phyloP scores from a whole-genome alignment of 306 rosid genomes.

The Alnus glutinosa region DNA sequence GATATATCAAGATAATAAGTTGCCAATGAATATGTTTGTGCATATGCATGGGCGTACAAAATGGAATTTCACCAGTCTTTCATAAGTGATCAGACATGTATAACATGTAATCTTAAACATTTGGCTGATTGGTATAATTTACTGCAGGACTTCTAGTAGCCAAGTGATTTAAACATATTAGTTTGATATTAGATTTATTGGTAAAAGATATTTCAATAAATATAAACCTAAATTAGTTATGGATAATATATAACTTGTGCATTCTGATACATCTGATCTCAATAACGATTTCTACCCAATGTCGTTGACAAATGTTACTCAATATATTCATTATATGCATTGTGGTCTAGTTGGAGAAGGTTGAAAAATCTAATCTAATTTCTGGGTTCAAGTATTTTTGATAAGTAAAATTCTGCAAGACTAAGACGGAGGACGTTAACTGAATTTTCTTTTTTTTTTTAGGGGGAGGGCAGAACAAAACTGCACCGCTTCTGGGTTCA shows the following conservation, averaged over 20 bases:
- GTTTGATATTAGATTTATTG: neutral
- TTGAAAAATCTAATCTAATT: conserved; percentile 3
- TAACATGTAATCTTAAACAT: neutral
- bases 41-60: neutral
- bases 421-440: too few species aligned
- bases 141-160: neutral
- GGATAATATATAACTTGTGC: neutral
- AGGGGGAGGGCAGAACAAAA: too few species aligned
- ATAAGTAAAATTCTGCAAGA: too few species aligned
- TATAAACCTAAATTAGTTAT: neutral
- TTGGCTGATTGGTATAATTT: neutral
- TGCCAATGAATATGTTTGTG: neutral
- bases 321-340: neutral
- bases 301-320: neutral
- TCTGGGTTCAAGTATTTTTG: neutral
- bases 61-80: too few species aligned
- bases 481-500: neutral
- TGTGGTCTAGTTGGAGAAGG: neutral
- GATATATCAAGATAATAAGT: neutral
- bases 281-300: neutral
- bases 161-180: neutral
- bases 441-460: too few species aligned
- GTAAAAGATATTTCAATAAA: neutral
- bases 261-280: neutral
- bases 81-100: neutral